Evolutionary conservation across 805 yeast genomes (phyloP).

Genomic region (Ogataea salicorniae): DNA sequence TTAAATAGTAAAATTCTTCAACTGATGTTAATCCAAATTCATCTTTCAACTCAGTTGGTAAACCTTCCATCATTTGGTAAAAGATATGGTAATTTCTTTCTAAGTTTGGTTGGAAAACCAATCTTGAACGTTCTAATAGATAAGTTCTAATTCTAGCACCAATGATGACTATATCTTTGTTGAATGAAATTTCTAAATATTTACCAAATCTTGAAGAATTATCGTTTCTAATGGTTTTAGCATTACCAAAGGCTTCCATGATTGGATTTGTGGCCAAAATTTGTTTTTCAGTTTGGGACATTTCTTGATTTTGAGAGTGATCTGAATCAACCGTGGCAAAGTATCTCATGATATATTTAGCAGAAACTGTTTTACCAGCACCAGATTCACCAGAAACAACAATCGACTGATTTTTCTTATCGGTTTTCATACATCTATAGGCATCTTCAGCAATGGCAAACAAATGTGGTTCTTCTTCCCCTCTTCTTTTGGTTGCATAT

Average conservation of each 20-base stretch:
- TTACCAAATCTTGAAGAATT: slow-evolving; percentile 98
- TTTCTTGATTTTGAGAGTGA: slow-evolving; percentile 42
- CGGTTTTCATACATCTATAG: slow-evolving; percentile 87
- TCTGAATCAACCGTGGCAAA: slow-evolving; percentile 85
- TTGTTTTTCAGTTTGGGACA: slow-evolving; percentile 89
- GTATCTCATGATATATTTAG: slow-evolving; percentile 95
- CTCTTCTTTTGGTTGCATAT: slow-evolving; percentile 87
- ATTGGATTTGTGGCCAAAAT: slow-evolving; percentile 95
- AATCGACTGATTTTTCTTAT: slow-evolving; percentile 83
- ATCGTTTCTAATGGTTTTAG: slow-evolving; percentile 94
- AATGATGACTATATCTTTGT: slow-evolving; percentile 66
- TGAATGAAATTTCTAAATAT: slow-evolving; percentile 86
- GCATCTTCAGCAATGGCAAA: slow-evolving; percentile 98
- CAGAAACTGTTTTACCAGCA: slow-evolving; percentile 97
- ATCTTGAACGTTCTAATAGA: slow-evolving; percentile 85
- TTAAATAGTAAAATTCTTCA: slow-evolving; percentile 71
- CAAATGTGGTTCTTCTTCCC: slow-evolving; percentile 94
- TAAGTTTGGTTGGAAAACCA: slow-evolving; percentile 85
- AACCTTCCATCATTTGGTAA: slow-evolving; percentile 81
- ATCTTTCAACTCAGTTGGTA: slow-evolving; percentile 48
- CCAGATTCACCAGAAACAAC: slow-evolving; percentile 98
- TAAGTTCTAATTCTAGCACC: slow-evolving; percentile 96
- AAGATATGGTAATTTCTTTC: slow-evolving; percentile 96
- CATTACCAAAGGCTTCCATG: slow-evolving; percentile 98
- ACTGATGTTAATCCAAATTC: slow-evolving; percentile 58